Percentiles rank a stretch among this genome's conserved stretches.
Conservation (phyloP, 2,329 filamentous ascomycete species). For the Cryphonectria radicalis region DNA sequence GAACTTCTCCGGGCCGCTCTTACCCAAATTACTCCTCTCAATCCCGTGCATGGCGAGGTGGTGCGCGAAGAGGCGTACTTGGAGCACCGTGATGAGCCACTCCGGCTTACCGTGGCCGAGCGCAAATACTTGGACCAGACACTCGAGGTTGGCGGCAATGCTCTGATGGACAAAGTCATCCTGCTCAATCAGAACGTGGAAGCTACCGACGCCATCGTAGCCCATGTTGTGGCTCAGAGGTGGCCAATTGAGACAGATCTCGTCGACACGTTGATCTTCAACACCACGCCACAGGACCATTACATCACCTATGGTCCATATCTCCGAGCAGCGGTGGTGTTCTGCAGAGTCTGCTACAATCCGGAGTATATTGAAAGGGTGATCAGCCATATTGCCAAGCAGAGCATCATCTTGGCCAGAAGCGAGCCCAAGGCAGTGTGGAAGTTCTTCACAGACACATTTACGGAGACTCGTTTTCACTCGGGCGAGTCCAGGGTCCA, state of each 20-base stretch:
- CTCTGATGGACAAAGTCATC: constrained; percentile 71
- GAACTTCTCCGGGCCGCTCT: constrained; percentile 50
- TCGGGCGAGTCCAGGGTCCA: constrained; percentile 36
- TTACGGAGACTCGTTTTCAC: constrained; percentile 39
- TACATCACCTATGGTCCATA: constrained; percentile 57
- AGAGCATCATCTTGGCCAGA: constrained; percentile 51
- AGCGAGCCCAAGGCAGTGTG: constrained; percentile 55
- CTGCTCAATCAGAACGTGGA: constrained; percentile 60
- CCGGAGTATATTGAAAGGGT: constrained; percentile 43
- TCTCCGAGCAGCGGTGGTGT: constrained; percentile 60
- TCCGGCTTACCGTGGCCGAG: constrained; percentile 33
- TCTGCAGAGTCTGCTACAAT: constrained; percentile 50
- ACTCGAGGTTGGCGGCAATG: constrained; percentile 42
- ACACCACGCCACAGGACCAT: constrained; percentile 56
- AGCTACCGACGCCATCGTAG: constrained; percentile 60
- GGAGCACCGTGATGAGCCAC: constrained; percentile 38
- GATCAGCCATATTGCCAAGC: constrained; percentile 47
- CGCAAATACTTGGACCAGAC: constrained; percentile 30
- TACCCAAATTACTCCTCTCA: constrained; percentile 42
- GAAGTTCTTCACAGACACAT: constrained; percentile 46
- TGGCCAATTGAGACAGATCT: constrained; percentile 56
- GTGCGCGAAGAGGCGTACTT: constrained; percentile 42
- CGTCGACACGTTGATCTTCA: constrained; percentile 55
- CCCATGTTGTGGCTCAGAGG: constrained; percentile 58
- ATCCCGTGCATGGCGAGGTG: constrained; percentile 23